Conservation (phyloP, 148 eudicot species). For the Pouteria glomerata region DNA sequence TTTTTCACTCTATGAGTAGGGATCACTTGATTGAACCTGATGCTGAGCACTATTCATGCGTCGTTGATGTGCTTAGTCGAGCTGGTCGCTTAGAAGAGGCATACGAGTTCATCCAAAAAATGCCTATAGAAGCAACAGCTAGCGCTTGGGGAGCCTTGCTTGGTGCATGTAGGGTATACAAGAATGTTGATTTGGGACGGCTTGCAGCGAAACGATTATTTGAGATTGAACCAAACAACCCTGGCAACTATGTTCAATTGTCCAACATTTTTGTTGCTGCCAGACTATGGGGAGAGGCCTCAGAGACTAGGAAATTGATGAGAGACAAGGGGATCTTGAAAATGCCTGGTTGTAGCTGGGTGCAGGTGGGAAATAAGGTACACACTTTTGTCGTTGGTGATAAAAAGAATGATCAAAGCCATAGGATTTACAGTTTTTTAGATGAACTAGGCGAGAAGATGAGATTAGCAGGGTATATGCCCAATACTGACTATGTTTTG, state of each 20-base stretch:
- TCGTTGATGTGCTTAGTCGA: slow-evolving; percentile 73
- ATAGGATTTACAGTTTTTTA: slow-evolving; percentile 51
- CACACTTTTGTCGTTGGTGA: slow-evolving; percentile 73
- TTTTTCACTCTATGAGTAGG: slow-evolving; percentile 58
- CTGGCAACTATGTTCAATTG: slow-evolving; percentile 66
- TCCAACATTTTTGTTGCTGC: slow-evolving; percentile 62
- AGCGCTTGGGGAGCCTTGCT: slow-evolving; percentile 88
- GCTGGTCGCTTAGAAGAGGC: slow-evolving; percentile 71
- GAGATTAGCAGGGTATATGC: slow-evolving; percentile 59
- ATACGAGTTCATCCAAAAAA: slow-evolving; percentile 46
- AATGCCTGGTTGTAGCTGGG: slow-evolving; percentile 85
- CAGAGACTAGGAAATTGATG: slow-evolving; percentile 58
- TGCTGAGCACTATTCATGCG: slow-evolving; percentile 59
- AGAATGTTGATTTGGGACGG: slow-evolving; percentile 66
- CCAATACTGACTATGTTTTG: slow-evolving; percentile 65
- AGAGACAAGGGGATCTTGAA: slow-evolving; percentile 57
- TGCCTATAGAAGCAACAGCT: slow-evolving; percentile 70
- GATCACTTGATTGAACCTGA: slow-evolving; percentile 61
- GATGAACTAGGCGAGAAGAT: slow-evolving; percentile 51
- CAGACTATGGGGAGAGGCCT: slow-evolving; percentile 69
- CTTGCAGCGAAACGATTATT: slow-evolving; percentile 57
- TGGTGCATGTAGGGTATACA: slow-evolving; percentile 70
- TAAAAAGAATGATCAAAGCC: slow-evolving; percentile 57
- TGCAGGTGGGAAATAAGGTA: slow-evolving; percentile 57
- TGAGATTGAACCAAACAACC: slow-evolving; percentile 69